Evolutionary conservation across 257 asterid genomes (phyloP).

Genomic region (Buddleja alternifolia): DNA sequence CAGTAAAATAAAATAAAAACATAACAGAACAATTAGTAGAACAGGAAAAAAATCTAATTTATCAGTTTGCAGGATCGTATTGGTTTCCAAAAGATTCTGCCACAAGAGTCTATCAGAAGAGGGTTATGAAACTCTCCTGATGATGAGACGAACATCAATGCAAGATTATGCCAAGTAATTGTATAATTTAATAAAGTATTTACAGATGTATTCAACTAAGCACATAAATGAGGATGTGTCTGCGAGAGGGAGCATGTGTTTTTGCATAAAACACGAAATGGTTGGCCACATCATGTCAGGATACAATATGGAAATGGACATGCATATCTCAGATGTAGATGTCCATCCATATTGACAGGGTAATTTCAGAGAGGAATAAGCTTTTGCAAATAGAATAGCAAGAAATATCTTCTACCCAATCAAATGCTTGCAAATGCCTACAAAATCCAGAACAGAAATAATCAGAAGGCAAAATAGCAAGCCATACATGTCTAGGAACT

Average conservation of each 20-base stretch:
- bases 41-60: background rate
- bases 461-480: constrained; percentile 3
- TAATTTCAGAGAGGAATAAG: constrained; percentile 14
- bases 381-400: constrained; percentile 3
- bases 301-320: background rate
- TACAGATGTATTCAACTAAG: background rate
- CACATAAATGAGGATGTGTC: background rate
- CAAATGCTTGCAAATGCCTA: constrained; percentile 23
- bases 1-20: background rate
- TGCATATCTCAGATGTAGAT: background rate
- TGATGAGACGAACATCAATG: background rate
- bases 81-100: background rate
- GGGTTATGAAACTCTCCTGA: background rate
- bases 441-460: constrained; percentile 9
- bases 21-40: background rate
- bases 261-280: background rate
- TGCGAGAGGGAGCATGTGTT: no score
- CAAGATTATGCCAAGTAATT: background rate
- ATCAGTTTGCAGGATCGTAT: background rate
- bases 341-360: background rate
- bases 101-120: background rate
- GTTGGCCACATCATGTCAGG: background rate
- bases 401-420: constrained; percentile 17
- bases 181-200: background rate
- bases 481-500: background rate